Percentiles rank a stretch among this genome's conserved stretches.
Conservation (phyloP, 164 flowering plant genomes). For the Dillenia suffruticosa region DNA sequence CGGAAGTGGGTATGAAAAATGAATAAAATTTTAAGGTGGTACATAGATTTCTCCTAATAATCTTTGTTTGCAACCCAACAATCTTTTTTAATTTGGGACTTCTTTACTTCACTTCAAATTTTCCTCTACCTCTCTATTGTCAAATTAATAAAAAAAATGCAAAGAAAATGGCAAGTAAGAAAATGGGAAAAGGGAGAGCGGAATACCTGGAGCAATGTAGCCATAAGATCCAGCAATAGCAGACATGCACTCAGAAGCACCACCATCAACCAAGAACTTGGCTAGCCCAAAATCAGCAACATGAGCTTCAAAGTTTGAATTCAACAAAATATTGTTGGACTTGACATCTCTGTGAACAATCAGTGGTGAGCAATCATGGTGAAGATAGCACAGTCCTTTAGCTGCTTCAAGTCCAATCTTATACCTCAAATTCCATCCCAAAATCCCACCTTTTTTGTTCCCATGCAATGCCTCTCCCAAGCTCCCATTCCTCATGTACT, state of each 20-base stretch:
- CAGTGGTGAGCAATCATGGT: constrained; percentile 69
- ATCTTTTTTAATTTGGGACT: too few species aligned
- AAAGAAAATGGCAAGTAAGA: neutral
- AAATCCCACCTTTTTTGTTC: constrained; percentile 35
- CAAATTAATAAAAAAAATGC: too few species aligned
- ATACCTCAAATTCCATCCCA: constrained; percentile 62
- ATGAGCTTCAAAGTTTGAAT: constrained; percentile 68
- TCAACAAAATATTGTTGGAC: constrained; percentile 69
- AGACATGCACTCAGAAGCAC: constrained; percentile 74
- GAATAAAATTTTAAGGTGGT: too few species aligned
- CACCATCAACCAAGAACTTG: constrained; percentile 63
- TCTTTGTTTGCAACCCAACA: too few species aligned
- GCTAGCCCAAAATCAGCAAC: constrained; percentile 95
- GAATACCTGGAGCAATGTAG: constrained; percentile 88
- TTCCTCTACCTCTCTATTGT: too few species aligned
- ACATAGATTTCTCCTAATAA: too few species aligned
- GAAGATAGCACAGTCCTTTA: constrained; percentile 67
- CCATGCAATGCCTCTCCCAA: constrained; percentile 70
- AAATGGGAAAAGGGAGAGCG: neutral
- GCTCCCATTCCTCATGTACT: constrained; percentile 80
- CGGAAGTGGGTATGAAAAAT: too few species aligned
- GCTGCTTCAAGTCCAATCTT: constrained; percentile 69
- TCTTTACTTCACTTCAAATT: too few species aligned
- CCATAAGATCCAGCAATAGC: constrained; percentile 96
- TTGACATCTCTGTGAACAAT: constrained; percentile 74